phyloP scores from a whole-genome alignment of 139 green algal genomes.

The Coelastrella sp. region DNA sequence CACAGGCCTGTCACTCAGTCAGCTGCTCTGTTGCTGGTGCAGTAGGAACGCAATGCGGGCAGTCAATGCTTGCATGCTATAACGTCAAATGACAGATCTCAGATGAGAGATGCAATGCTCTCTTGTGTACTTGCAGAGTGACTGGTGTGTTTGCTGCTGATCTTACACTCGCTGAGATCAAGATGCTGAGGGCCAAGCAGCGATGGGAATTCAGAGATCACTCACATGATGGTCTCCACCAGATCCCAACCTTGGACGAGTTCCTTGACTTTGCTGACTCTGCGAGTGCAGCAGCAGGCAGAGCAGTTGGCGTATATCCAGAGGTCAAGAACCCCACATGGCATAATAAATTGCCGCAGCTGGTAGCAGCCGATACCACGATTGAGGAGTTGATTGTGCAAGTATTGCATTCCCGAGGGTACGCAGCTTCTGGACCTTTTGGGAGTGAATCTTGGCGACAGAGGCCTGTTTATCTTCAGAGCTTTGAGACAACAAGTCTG shows the following conservation, averaged over 20 bases:
- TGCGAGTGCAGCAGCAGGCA: neutral
- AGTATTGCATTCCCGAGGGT: conserved; percentile 31
- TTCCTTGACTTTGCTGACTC: conserved; percentile 21
- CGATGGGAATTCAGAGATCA: conserved; percentile 45
- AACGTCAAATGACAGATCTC: too few relatives aligned
- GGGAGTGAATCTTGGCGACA: neutral
- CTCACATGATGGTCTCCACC: conserved; percentile 49
- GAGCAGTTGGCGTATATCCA: conserved; percentile 61
- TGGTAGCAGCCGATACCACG: conserved; percentile 33
- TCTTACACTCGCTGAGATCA: conserved; percentile 68
- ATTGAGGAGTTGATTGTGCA: conserved; percentile 34
- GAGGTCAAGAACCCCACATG: conserved; percentile 70
- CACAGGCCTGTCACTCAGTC: too few relatives aligned
- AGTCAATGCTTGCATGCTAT: too few relatives aligned
- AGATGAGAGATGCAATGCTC: too few relatives aligned
- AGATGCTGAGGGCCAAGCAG: conserved; percentile 59
- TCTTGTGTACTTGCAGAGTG: neutral
- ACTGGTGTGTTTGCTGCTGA: conserved; percentile 61
- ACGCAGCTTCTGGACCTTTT: conserved; percentile 27
- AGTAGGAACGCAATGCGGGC: too few relatives aligned
- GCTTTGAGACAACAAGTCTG: conserved; percentile 53
- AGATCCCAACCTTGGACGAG: conserved; percentile 34
- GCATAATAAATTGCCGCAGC: conserved; percentile 50
- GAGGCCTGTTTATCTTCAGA: conserved; percentile 50
- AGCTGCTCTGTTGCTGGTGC: too few relatives aligned